Percentiles rank a stretch among this genome's conserved stretches.
These are phyloP conservation scores for Phlebiopsis flavidoalba DNA, from an alignment of 768 basidiomycete species.

Conservation along the genomic window DNA sequence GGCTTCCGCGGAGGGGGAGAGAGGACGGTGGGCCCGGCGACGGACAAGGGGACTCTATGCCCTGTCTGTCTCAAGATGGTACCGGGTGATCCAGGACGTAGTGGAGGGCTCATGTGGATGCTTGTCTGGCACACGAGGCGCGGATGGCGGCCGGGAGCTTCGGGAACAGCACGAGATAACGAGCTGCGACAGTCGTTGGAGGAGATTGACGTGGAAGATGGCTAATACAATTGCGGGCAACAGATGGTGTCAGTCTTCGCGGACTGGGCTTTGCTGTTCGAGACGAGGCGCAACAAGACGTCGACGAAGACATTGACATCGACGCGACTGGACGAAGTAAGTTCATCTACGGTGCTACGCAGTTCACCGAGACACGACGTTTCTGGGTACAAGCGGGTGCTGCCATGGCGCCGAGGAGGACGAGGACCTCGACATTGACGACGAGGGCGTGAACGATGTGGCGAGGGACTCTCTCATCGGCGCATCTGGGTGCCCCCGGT, in stretches of 20 bases:
- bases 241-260: slow-evolving; percentile 26
- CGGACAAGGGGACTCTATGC: slow-evolving; percentile 48
- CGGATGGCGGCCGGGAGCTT: slow-evolving; percentile 40
- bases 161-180: slow-evolving; percentile 29
- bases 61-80: slow-evolving; percentile 62
- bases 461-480: slow-evolving; percentile 26
- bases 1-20: slow-evolving; percentile 14
- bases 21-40: slow-evolving; percentile 16
- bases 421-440: slow-evolving; percentile 18
- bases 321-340: slow-evolving; percentile 71
- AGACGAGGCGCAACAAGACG: slow-evolving; percentile 48
- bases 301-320: slow-evolving; percentile 77
- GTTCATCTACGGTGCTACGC: slow-evolving; percentile 60
- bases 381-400: slow-evolving; percentile 28
- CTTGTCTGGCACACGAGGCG: slow-evolving; percentile 61
- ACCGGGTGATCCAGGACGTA: slow-evolving; percentile 65
- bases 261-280: slow-evolving; percentile 69
- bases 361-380: slow-evolving; percentile 78
- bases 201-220: slow-evolving; percentile 38
- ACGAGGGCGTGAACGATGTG: slow-evolving; percentile 37
- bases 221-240: slow-evolving; percentile 37
- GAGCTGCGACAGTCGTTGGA: slow-evolving; percentile 28
- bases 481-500: neutral
- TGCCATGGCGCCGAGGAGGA: slow-evolving; percentile 3
- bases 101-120: slow-evolving; percentile 78